These are phyloP conservation scores for Hypoxylon cercidicola DNA, from an alignment of 495 filamentous ascomycete species.

Conservation along the genomic window DNA sequence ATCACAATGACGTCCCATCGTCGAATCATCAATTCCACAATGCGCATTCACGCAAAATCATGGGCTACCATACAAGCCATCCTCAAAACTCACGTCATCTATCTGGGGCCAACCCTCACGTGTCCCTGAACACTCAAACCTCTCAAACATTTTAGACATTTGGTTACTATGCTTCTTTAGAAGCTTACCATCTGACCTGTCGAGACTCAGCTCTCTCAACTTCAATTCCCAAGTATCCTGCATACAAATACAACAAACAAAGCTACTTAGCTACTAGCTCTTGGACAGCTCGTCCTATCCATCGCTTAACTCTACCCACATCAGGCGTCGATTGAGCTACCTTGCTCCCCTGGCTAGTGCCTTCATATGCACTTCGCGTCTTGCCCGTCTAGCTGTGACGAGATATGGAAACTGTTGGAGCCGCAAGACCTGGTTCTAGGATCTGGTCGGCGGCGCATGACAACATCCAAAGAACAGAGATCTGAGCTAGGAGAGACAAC, in stretches of 20 bases:
- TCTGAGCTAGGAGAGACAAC: slow-evolving; percentile 51
- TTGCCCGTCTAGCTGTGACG: slow-evolving; percentile 39
- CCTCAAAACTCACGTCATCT: slow-evolving; percentile 9
- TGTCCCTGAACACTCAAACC: no score
- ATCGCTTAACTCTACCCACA: no score
- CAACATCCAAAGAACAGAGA: slow-evolving; percentile 55
- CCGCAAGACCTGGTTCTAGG: slow-evolving; percentile 19
- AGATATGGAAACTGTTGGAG: slow-evolving; percentile 39
- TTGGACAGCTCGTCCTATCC: no score
- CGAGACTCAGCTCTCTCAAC: slow-evolving; percentile 13
- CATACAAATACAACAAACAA: no score
- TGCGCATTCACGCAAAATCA: not conserved
- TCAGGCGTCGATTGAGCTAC: not conserved
- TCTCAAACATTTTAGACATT: no score
- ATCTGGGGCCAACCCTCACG: not conserved
- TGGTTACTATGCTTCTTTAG: no score
- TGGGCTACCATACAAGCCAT: not conserved
- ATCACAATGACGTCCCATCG: not conserved
- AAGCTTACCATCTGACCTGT: no score
- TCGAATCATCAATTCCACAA: not conserved
- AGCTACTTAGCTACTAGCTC: no score
- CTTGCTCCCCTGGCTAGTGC: slow-evolving; percentile 2
- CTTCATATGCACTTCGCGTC: not conserved
- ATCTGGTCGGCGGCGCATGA: slow-evolving; percentile 38
- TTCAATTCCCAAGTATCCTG: not conserved